phyloP scores from a whole-genome alignment of 805 yeast genomes.

The Myxozyma kluyveri region DNA sequence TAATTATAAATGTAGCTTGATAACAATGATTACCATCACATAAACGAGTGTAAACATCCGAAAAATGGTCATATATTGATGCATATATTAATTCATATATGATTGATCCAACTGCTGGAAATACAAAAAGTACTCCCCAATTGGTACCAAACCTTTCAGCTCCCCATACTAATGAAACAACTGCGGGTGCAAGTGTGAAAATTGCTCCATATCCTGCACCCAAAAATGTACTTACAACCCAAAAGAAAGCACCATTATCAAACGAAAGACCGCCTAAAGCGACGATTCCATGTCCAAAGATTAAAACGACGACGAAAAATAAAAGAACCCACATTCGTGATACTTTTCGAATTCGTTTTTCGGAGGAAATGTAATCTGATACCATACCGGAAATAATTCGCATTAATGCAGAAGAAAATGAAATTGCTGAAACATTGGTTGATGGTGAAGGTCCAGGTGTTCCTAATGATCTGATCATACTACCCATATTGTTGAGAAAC shows the following conservation, averaged over 20 bases:
- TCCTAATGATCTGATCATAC: conserved; percentile 51
- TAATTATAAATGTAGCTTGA: conserved; percentile 32
- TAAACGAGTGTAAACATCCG: conserved; percentile 30
- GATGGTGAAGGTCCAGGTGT: conserved; percentile 34
- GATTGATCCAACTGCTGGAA: conserved; percentile 81
- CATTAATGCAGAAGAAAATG: conserved; percentile 65
- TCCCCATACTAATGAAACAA: conserved; percentile 84
- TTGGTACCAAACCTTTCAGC: conserved; percentile 83
- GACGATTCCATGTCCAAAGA: conserved; percentile 31
- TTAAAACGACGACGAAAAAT: conserved; percentile 36
- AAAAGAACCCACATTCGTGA: conserved; percentile 39
- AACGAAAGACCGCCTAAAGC: conserved; percentile 21
- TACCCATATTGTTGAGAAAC: conserved; percentile 79
- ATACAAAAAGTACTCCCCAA: conserved; percentile 86
- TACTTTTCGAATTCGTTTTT: conserved; percentile 33
- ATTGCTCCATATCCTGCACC: conserved; percentile 80
- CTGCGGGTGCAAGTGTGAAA: conserved; percentile 82
- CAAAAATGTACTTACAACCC: conserved; percentile 47
- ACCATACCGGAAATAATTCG: conserved; percentile 65
- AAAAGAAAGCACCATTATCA: conserved; percentile 29
- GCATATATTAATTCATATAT: conserved; percentile 72
- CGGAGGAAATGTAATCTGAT: conserved; percentile 56
- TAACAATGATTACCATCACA: conserved; percentile 33
- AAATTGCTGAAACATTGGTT: conserved; percentile 54
- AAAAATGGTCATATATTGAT: conserved; percentile 50